Percentiles rank a stretch among this genome's conserved stretches.
phyloP scores from a whole-genome alignment of 768 basidiomycete species.

The Hericium coralloides region DNA sequence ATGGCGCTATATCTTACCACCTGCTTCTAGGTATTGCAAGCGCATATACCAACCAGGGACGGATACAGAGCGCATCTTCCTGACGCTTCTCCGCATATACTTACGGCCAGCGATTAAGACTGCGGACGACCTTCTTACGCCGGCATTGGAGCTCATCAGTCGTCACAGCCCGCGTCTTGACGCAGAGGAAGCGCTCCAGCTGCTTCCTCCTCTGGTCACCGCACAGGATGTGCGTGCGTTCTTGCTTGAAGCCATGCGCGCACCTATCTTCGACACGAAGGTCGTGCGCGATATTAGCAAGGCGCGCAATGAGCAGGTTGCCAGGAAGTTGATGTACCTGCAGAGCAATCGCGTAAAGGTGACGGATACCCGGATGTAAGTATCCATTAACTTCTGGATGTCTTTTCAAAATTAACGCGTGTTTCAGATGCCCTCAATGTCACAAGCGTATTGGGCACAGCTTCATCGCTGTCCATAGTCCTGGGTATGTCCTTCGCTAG shows the following conservation, averaged over 20 bases:
- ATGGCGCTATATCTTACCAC: neutral
- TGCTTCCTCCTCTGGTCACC: constrained; percentile 86
- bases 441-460: constrained; percentile 16
- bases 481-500: constrained; percentile 3
- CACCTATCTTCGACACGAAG: constrained; percentile 57
- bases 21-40: constrained; percentile 71
- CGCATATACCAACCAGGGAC: constrained; percentile 56
- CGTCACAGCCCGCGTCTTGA: constrained; percentile 80
- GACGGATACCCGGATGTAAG: constrained; percentile 88
- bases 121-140: constrained; percentile 52
- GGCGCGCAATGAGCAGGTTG: constrained; percentile 70
- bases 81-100: constrained; percentile 81
- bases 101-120: constrained; percentile 57
- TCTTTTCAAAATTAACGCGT: neutral
- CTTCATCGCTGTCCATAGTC: constrained; percentile 13
- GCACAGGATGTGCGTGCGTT: constrained; percentile 75
- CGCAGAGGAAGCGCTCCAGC: constrained; percentile 68
- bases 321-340: constrained; percentile 61
- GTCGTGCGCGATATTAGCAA: constrained; percentile 65
- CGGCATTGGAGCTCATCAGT: constrained; percentile 83
- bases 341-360: constrained; percentile 82
- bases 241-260: constrained; percentile 59
- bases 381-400: constrained; percentile 12
- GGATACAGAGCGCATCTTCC: constrained; percentile 59
- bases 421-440: constrained; percentile 12